These are phyloP conservation scores for Solanum piurae DNA, from an alignment of 257 asterid genomes.

Conservation along the genomic window DNA sequence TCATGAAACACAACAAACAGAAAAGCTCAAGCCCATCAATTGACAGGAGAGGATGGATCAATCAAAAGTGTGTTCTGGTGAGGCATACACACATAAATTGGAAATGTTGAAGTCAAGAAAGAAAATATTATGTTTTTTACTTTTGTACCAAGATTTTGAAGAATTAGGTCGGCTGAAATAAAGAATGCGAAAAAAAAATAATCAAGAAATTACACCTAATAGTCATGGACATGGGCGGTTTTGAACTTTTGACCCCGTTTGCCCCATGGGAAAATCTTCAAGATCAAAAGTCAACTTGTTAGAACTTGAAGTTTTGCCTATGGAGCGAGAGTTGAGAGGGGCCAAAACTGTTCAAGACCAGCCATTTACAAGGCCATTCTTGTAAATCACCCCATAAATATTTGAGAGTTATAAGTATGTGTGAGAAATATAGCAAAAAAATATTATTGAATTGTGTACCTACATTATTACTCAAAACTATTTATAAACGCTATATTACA, in stretches of 20 bases:
- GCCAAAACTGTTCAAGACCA: background rate
- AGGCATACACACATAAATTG: background rate
- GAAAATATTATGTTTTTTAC: background rate
- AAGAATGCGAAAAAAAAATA: background rate
- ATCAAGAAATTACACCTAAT: background rate
- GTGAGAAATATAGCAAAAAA: background rate
- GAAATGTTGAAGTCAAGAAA: background rate
- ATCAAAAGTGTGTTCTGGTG: background rate
- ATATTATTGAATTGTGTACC: background rate
- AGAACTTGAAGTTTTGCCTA: background rate
- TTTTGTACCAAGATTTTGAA: background rate
- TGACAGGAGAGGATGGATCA: background rate
- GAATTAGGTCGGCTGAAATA: background rate
- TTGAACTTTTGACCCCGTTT: background rate
- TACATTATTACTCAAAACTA: background rate
- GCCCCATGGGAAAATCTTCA: background rate
- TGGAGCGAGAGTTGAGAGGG: background rate
- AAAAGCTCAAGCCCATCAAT: background rate
- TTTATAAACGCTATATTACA: background rate
- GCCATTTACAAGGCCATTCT: background rate
- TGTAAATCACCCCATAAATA: background rate
- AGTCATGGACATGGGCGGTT: background rate
- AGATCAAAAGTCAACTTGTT: background rate
- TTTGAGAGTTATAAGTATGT: background rate
- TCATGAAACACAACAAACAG: background rate